Evolutionary conservation across 2,329 filamentous ascomycete species (phyloP).

Genomic region (Septoria linicola): DNA sequence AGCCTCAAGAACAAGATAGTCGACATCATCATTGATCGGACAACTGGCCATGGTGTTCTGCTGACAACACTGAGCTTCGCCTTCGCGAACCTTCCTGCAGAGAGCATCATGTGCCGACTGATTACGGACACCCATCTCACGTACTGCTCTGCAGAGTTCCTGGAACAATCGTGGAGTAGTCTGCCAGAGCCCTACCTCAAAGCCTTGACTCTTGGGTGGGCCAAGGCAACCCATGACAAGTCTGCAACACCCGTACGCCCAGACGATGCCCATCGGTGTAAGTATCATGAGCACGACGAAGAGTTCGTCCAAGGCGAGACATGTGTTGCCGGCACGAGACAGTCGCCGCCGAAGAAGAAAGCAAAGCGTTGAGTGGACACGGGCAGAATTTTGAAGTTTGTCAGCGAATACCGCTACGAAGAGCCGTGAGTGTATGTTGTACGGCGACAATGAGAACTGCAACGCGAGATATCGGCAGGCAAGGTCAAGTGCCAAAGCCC

Average conservation of each 20-base stretch:
- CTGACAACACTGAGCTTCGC: neutral
- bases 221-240: constrained; percentile 1
- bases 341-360: neutral
- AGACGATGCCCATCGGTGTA: neutral
- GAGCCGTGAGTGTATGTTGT: no score
- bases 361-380: neutral
- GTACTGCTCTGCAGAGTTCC: neutral
- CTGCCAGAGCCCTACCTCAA: constrained; percentile 2
- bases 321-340: neutral
- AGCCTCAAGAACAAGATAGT: constrained; percentile 14
- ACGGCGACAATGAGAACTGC: no score
- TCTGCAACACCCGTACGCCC: neutral
- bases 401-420: neutral
- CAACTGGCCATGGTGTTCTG: neutral
- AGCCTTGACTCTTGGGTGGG: constrained; percentile 13
- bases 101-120: constrained; percentile 6
- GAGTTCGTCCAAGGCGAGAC: constrained; percentile 3
- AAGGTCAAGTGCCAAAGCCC: no score
- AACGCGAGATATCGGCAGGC: no score
- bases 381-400: neutral
- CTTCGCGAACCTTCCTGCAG: neutral
- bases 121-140: constrained; percentile 9
- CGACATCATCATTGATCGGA: constrained; percentile 8
- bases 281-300: constrained; percentile 20
- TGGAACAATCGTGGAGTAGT: neutral